Evolutionary conservation across 2,329 filamentous ascomycete species (phyloP), one percentile per base, ranked within the genome.

Genomic region (Colletotrichum sp.): DNA sequence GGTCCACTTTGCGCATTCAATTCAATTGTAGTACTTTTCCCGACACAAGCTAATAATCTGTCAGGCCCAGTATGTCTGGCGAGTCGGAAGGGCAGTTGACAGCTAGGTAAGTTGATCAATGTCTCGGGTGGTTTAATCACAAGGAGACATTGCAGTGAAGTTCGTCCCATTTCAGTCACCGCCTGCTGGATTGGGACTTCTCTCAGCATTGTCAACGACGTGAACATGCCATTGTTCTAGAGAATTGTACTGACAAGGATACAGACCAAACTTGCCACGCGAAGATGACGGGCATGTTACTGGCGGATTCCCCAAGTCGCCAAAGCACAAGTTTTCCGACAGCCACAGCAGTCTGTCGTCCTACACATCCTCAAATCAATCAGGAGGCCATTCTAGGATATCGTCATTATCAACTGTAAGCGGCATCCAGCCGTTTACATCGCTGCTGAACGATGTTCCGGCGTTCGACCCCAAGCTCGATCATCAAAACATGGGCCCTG

Each of bases 391-490:
- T 79, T 91, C 90, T 3, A 85, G 89, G 49, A 85, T 90, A 66
- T 91, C 90, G 3, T 91, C 90, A 1, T 84, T 88, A 59, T 91
- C 90, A 2, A 91, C 89, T 0, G 84, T 89, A 26, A 87, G 87
- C 67, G 86, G 87, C 12, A 81, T 84, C 9, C 84, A 85, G 72
- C 80, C 83, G 15, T 79, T 85, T 55, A 81, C 80, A 16, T 79
- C 82, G 12, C 80, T 84, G 8, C 77, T 84, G 24, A 81, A 83
- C 26, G 86, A 89, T 60, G 81, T 86, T 52, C 83, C 84, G 7
- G 79, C 82, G 6, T 79, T 85, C 21, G 86, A 88, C 67, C 81
- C 83, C 24, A 86, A 82, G 72, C 77, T 84, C 55, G 82, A 74
- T 8, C 77, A 77, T 36, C 77, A 75, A 26, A 57, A 52, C 28